phyloP scores from a whole-genome alignment of 768 basidiomycete species.

The Tulasnella sp. region DNA sequence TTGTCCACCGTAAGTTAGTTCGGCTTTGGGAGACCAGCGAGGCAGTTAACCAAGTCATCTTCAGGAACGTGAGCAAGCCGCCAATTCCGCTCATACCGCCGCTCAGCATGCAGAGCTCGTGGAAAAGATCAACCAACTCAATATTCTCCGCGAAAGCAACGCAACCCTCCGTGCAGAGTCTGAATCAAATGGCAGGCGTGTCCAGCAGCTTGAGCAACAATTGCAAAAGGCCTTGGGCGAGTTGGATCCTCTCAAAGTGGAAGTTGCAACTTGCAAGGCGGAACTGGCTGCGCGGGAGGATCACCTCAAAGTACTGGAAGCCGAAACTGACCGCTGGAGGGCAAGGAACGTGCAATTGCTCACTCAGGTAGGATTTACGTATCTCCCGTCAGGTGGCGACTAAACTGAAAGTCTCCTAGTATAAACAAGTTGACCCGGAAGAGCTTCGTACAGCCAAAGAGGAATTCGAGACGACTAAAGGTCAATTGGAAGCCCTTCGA shows the following conservation, averaged over 20 bases:
- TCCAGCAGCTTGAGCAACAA: slow-evolving; percentile 57
- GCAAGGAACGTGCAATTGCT: slow-evolving; percentile 73
- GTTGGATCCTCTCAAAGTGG: slow-evolving; percentile 67
- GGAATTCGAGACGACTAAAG: neutral
- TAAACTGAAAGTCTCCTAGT: neutral
- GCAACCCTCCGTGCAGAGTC: slow-evolving; percentile 71
- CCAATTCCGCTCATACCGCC: slow-evolving; percentile 60
- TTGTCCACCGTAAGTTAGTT: slow-evolving; percentile 54
- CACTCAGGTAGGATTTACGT: slow-evolving; percentile 50
- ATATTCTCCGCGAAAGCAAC: slow-evolving; percentile 81
- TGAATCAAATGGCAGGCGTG: slow-evolving; percentile 60
- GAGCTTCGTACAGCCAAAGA: slow-evolving; percentile 13
- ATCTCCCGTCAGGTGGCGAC: neutral
- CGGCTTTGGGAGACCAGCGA: neutral
- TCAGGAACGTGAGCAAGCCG: slow-evolving; percentile 75
- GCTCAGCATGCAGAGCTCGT: slow-evolving; percentile 77
- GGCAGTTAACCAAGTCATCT: slow-evolving; percentile 4
- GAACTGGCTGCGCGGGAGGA: slow-evolving; percentile 64
- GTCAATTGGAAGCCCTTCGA: neutral
- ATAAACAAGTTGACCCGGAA: slow-evolving; percentile 19
- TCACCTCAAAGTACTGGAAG: slow-evolving; percentile 63
- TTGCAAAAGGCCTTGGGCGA: slow-evolving; percentile 51
- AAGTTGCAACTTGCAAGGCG: slow-evolving; percentile 56
- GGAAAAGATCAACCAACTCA: slow-evolving; percentile 79
- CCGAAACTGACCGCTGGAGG: slow-evolving; percentile 75